These are phyloP conservation scores for Phaeosphaeria sp. DNA, from an alignment of 2,329 filamentous ascomycete species.

Conservation along the genomic window DNA sequence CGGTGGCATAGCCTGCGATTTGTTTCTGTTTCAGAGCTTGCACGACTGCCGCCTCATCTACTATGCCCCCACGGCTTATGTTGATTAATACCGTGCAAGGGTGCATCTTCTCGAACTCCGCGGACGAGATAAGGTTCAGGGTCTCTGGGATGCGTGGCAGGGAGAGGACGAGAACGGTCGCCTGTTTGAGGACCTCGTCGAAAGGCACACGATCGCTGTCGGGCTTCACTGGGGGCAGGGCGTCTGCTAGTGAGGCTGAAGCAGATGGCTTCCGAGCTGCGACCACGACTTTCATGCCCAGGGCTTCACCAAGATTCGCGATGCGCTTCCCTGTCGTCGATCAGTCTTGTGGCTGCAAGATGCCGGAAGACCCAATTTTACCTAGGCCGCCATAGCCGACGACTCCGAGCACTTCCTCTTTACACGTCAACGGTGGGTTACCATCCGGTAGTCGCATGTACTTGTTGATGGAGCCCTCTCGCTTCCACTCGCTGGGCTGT, in stretches of 20 bases:
- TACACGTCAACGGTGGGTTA: conserved; percentile 53
- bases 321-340: conserved; percentile 50
- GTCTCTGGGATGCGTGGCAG: conserved; percentile 43
- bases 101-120: conserved; percentile 56
- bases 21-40: conserved; percentile 52
- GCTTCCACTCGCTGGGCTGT: conserved; percentile 51
- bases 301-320: conserved; percentile 51
- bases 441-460: conserved; percentile 44
- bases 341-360: conserved; percentile 12
- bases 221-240: conserved; percentile 7
- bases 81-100: conserved; percentile 57
- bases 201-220: conserved; percentile 45
- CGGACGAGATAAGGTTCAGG: conserved; percentile 40
- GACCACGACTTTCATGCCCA: conserved; percentile 59
- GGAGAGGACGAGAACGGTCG: conserved; percentile 49
- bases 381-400: conserved; percentile 60
- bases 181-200: conserved; percentile 43
- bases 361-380: conserved; percentile 17
- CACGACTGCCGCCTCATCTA: conserved; percentile 58
- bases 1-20: conserved; percentile 59
- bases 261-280: conserved; percentile 49
- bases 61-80: conserved; percentile 58
- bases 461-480: conserved; percentile 43
- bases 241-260: conserved; percentile 6
- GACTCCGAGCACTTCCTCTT: conserved; percentile 58